Evolutionary conservation across 2,329 filamentous ascomycete genomes (phyloP).

Genomic region (Colletotrichum caudatum): DNA sequence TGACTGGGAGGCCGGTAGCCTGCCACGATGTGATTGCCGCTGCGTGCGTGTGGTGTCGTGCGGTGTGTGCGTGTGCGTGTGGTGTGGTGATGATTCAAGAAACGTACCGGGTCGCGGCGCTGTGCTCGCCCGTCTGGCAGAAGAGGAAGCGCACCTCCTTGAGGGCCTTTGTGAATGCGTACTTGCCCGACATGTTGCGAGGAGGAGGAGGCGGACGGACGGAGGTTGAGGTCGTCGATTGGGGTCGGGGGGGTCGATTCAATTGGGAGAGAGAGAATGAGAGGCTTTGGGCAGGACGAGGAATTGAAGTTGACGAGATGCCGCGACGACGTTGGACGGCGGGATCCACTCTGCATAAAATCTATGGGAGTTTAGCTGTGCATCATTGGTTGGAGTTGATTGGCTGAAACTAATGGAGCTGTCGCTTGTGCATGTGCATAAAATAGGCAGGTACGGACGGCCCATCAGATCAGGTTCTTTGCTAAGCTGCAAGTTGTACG

Average conservation of each 20-base stretch:
- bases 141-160: constrained; percentile 98
- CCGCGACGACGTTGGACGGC: background rate
- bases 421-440: constrained; percentile 15
- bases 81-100: constrained; percentile 3
- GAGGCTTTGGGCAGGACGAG: constrained; percentile 32
- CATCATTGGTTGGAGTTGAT: background rate
- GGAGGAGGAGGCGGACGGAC: constrained; percentile 2
- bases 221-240: constrained; percentile 44
- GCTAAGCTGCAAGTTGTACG: too few species aligned
- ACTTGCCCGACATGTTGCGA: constrained; percentile 84
- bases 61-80: too few species aligned
- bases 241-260: constrained; percentile 31
- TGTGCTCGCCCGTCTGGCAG: constrained; percentile 93
- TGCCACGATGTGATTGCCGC: too few species aligned
- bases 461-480: too few species aligned
- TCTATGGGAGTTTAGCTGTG: background rate
- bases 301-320: constrained; percentile 39
- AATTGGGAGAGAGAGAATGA: constrained; percentile 9
- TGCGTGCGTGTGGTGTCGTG: too few species aligned
- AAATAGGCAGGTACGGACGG: background rate
- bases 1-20: too few species aligned
- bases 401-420: background rate
- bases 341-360: constrained; percentile 18
- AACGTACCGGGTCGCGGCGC: constrained; percentile 85
- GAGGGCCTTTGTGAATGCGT: constrained; percentile 87